A percentile compares a stretch with the other conserved stretches of the same genome.
These are phyloP conservation scores for Chrysanthemum seticuspe DNA, from an alignment of 129 eudicot species.

Conservation along the genomic window DNA sequence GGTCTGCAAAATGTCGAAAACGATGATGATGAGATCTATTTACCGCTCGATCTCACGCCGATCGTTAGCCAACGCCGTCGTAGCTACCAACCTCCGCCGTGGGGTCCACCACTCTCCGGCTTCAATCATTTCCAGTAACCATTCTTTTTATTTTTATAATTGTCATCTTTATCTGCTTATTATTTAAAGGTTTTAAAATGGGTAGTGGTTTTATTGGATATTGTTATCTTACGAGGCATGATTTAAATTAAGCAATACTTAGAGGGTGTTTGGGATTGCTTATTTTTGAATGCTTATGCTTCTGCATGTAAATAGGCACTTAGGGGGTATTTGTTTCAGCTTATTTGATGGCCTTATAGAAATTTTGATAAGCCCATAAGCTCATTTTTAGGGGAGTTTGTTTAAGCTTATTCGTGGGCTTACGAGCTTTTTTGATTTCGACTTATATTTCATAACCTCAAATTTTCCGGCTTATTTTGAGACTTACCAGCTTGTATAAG, in stretches of 20 bases:
- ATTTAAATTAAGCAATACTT: not conserved
- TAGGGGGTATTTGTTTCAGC: too few species aligned
- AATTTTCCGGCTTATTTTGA: too few species aligned
- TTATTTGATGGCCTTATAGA: too few species aligned
- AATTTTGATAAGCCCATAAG: too few species aligned
- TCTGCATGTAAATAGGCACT: too few species aligned
- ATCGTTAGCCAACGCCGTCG: slow-evolving; percentile 38
- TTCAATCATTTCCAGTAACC: slow-evolving; percentile 31
- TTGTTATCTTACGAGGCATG: not conserved
- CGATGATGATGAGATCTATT: slow-evolving; percentile 63
- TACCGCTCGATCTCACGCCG: slow-evolving; percentile 60
- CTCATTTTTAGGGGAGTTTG: too few species aligned
- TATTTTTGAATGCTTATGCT: too few species aligned
- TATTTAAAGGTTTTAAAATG: not conserved
- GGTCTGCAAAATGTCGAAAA: slow-evolving; percentile 32
- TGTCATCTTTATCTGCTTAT: too few species aligned
- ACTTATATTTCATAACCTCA: too few species aligned
- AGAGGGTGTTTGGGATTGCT: not conserved
- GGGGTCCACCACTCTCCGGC: slow-evolving; percentile 34
- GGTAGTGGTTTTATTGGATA: slow-evolving; percentile 15
- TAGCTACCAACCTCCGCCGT: slow-evolving; percentile 30
- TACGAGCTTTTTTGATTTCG: too few species aligned
- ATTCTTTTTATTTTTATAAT: not conserved
- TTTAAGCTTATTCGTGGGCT: too few species aligned
- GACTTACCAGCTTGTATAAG: too few species aligned